phyloP scores from a whole-genome alignment of 805 yeast genomes.

The Metschnikowia continentalis region DNA sequence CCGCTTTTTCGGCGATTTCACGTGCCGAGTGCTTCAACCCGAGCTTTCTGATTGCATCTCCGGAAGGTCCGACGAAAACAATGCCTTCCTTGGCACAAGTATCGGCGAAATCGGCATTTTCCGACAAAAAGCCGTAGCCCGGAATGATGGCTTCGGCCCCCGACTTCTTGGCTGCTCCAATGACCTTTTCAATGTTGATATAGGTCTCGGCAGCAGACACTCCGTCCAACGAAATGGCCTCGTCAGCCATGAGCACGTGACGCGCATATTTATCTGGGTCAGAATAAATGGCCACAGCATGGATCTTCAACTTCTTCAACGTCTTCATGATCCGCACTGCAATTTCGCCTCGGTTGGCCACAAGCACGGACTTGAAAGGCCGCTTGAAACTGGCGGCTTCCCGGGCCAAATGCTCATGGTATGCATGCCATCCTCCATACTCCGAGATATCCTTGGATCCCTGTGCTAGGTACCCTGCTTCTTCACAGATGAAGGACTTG shows the following conservation, averaged over 20 bases:
- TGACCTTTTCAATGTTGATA: conserved; percentile 76
- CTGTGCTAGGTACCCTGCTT: conserved; percentile 65
- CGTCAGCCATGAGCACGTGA: conserved; percentile 82
- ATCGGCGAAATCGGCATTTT: conserved; percentile 94
- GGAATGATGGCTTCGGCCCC: conserved; percentile 96
- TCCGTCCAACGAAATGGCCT: conserved; percentile 75
- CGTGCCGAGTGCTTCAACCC: conserved; percentile 97
- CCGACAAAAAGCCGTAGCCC: conserved; percentile 95
- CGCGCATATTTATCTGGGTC: conserved; percentile 86
- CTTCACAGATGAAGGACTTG: conserved; percentile 94
- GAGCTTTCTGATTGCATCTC: conserved; percentile 83
- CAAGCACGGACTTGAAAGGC: conserved; percentile 81
- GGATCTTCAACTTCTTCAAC: conserved; percentile 71
- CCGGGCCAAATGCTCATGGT: conserved; percentile 38
- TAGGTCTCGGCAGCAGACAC: conserved; percentile 87
- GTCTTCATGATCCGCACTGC: conserved; percentile 93
- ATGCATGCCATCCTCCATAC: conserved; percentile 84
- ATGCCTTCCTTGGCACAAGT: conserved; percentile 78
- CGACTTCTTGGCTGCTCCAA: conserved; percentile 77
- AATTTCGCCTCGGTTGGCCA: conserved; percentile 96
- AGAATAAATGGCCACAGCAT: conserved; percentile 83
- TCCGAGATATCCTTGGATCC: conserved; percentile 80
- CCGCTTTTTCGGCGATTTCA: conserved; percentile 86
- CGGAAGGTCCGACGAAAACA: conserved; percentile 94
- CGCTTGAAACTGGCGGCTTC: conserved; percentile 31